A percentile compares a stretch with the other conserved stretches of the same genome.
Evolutionary conservation across 805 yeast species (phyloP).

Genomic region (Yamadazyma insecticola): DNA sequence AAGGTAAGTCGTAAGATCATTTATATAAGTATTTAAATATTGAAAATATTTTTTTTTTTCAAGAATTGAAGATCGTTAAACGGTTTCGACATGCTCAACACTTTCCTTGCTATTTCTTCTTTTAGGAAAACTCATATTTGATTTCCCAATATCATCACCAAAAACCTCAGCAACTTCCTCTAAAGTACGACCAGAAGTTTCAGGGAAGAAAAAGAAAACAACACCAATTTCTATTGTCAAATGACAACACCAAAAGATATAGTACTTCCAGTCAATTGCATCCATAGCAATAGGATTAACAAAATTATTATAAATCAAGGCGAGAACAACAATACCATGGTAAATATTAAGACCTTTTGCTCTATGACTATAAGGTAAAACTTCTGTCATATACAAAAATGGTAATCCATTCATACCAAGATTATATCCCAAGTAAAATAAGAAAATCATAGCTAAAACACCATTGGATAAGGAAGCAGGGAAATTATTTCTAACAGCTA

Average conservation of each 20-base stretch:
- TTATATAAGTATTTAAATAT: too few species aligned
- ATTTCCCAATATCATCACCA: slow-evolving; percentile 13
- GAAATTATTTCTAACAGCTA: slow-evolving; percentile 15
- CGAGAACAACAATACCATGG: slow-evolving; percentile 12
- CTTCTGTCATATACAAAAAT: slow-evolving; percentile 25
- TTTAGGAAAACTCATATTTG: too few species aligned
- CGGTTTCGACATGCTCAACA: too few species aligned
- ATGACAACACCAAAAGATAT: slow-evolving; percentile 25
- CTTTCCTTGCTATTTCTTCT: too few species aligned
- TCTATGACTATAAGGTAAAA: slow-evolving; percentile 28
- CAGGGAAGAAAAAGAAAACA: slow-evolving; percentile 18
- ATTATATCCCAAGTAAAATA: slow-evolving; percentile 25
- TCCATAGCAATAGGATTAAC: slow-evolving; percentile 17
- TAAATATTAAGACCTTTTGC: slow-evolving; percentile 27
- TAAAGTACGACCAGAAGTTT: slow-evolving; percentile 24
- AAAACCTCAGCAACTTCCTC: slow-evolving; percentile 25
- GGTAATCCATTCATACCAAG: slow-evolving; percentile 27
- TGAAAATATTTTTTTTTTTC: too few species aligned
- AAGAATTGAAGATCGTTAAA: too few species aligned
- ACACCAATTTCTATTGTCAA: slow-evolving; percentile 1
- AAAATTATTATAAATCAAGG: slow-evolving; percentile 15
- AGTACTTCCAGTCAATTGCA: slow-evolving; percentile 36
- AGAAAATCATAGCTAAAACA: slow-evolving; percentile 48
- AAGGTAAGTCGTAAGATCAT: too few species aligned
- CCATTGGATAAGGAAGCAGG: slow-evolving; percentile 24